Conservation (phyloP, 495 filamentous ascomycete genomes). For the Tirmania nivea region DNA sequence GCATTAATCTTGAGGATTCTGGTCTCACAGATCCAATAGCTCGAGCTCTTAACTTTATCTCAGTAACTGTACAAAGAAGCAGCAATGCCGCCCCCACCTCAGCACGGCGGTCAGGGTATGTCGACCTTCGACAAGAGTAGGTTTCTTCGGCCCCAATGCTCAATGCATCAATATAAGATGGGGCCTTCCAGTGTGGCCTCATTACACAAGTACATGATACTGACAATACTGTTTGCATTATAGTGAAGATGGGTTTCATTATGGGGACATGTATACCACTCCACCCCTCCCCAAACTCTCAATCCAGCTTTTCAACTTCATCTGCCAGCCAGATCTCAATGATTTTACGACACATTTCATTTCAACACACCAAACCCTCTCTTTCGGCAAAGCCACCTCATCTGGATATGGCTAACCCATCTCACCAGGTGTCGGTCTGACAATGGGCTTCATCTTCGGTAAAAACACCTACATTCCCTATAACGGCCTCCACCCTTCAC, state of each 20-base stretch:
- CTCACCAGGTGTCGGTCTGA: constrained; percentile 60
- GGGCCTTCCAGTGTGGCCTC: too few relatives aligned
- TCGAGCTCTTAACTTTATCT: too few relatives aligned
- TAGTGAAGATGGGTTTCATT: constrained; percentile 95
- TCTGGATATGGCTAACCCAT: constrained; percentile 2
- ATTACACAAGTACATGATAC: too few relatives aligned
- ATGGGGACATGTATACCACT: constrained; percentile 67
- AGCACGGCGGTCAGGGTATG: constrained; percentile 33
- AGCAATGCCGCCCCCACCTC: neutral
- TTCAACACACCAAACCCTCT: neutral
- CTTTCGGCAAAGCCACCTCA: neutral
- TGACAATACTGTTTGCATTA: neutral
- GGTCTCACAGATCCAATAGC: too few relatives aligned
- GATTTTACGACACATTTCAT: neutral
- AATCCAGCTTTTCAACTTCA: neutral
- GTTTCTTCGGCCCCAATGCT: constrained; percentile 19
- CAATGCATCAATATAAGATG: too few relatives aligned
- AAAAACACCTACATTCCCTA: constrained; percentile 7
- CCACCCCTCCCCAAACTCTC: neutral
- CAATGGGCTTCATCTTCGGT: constrained; percentile 98
- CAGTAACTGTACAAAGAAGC: too few relatives aligned
- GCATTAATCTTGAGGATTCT: too few relatives aligned
- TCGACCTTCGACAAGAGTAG: constrained; percentile 85
- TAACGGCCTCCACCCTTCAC: too few relatives aligned
- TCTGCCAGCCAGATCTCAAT: neutral